A percentile compares a stretch with the other conserved stretches of the same genome.
phyloP scores from a whole-genome alignment of 192 early-diverging fungal species.

The Anaeromyces robustus region DNA sequence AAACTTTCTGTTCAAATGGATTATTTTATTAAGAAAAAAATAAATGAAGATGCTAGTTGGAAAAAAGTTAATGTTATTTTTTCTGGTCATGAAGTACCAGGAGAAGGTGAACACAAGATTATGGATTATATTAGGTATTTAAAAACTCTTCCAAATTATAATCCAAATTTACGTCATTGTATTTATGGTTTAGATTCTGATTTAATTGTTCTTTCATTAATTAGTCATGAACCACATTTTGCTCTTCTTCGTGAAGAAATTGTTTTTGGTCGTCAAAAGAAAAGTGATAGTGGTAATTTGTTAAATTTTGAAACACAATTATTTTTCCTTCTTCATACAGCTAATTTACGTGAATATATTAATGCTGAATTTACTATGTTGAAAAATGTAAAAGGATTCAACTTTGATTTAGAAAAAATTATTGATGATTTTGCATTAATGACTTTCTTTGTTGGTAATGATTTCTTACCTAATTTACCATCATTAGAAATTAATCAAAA shows the following conservation, averaged over 20 bases:
- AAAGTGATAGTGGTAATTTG: slow-evolving; percentile 32
- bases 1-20: slow-evolving; percentile 69
- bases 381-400: slow-evolving; percentile 38
- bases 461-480: slow-evolving; percentile 55
- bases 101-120: slow-evolving; percentile 99
- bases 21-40: slow-evolving; percentile 73
- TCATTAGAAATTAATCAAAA: slow-evolving; percentile 60
- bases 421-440: slow-evolving; percentile 97
- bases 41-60: slow-evolving; percentile 82
- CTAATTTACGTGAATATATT: slow-evolving; percentile 77
- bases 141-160: slow-evolving; percentile 57
- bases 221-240: slow-evolving; percentile 95
- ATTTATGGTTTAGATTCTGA: slow-evolving; percentile 97
- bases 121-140: slow-evolving; percentile 89
- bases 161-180: slow-evolving; percentile 87
- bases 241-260: slow-evolving; percentile 91
- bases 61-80: slow-evolving; percentile 74
- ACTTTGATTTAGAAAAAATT: slow-evolving; percentile 75
- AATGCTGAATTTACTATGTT: slow-evolving; percentile 59
- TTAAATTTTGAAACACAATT: slow-evolving; percentile 40
- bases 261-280: slow-evolving; percentile 55
- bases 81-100: slow-evolving; percentile 88
- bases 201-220: slow-evolving; percentile 91
- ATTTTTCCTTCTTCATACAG: slow-evolving; percentile 65
- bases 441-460: slow-evolving; percentile 97